Conservation (phyloP, 495 filamentous ascomycete genomes). For the Penicillium fimorum region DNA sequence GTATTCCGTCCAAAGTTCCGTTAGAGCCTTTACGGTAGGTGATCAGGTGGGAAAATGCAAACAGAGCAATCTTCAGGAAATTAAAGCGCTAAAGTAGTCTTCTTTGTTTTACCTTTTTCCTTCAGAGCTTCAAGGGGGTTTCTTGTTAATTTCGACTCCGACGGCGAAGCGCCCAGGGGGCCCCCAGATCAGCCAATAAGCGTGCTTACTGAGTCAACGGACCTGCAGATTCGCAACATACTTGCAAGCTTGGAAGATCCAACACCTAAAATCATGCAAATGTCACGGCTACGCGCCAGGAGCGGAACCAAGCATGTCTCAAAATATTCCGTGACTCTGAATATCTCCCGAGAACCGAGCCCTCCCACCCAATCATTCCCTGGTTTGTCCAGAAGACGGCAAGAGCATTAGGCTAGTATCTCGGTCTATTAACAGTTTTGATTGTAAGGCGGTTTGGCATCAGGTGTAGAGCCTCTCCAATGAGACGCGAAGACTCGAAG, state of each 20-base stretch:
- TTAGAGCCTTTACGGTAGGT: not conserved
- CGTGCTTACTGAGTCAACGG: constrained; percentile 7
- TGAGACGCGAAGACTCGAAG: constrained; percentile 7
- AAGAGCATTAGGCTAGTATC: not conserved
- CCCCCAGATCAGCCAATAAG: constrained; percentile 4
- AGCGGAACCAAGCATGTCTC: constrained; percentile 17
- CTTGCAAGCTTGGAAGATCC: constrained; percentile 7
- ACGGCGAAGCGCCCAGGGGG: constrained; percentile 17
- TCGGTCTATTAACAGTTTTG: constrained; percentile 10
- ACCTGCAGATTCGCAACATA: constrained; percentile 19
- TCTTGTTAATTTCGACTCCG: not conserved
- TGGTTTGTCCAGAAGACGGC: constrained; percentile 4
- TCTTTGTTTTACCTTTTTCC: not conserved
- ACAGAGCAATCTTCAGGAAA: not conserved
- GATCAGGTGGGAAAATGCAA: not conserved
- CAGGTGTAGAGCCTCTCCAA: constrained; percentile 16
- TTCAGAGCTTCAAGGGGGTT: not conserved
- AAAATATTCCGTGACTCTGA: constrained; percentile 16
- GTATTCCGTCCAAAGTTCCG: not conserved
- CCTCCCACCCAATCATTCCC: constrained; percentile 21
- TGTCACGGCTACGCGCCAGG: constrained; percentile 25
- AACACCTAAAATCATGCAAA: constrained; percentile 2
- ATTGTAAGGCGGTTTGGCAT: constrained; percentile 16
- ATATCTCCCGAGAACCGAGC: constrained; percentile 11
- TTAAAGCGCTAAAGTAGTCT: not conserved